Evolutionary conservation across 208 protist species (phyloP), one percentile per base, ranked within the genome.

Genomic region (Balamuthia mandrillaris): DNA sequence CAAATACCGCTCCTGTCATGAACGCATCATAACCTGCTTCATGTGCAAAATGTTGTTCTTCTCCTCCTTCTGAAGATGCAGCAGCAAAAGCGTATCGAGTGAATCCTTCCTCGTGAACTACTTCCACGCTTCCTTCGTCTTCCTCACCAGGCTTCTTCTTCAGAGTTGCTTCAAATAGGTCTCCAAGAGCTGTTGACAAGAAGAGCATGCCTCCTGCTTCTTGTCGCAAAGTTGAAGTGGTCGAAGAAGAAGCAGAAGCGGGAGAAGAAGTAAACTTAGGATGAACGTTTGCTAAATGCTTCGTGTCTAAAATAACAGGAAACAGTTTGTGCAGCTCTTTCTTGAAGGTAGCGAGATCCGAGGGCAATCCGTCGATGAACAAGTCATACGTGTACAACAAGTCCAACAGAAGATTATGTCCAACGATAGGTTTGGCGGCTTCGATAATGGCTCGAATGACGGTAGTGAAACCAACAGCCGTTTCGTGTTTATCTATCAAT

Each of bases 1-100:
- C 70, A 27, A 79, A 79, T 27, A 79, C 24, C 33, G 42, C 42
- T 21, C 70, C 70, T 37, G 44, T 58, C 70, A 79, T 79, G 70
- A 58, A 79, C 0, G 70, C 70, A 21, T 79, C 70, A 31, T 41
- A 79, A 35, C 44, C 70, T 72, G 70, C 70, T 21, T 79, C 70
- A 31, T 79, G 70, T 7, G 70, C 70, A 37, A 45, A 79, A 7
- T 52, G 31, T 24, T 79, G 45, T 21, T 56, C 58, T 31, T 79
- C 70, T 16, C 70, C n/a, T n/a, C n/a, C n/a, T n/a, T n/a, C n/a
- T n/a, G n/a, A n/a, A n/a, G n/a, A n/a, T n/a, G n/a, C n/a, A n/a
- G n/a, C n/a, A n/a, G n/a, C n/a, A n/a, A n/a, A n/a, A n/a, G n/a
- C 45, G 70, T 79, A 79, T 7, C 70, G 1, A 47, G 51, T 47